Base-by-base conservation (phyloP, 1,284 basidiomycete genomes). In the Grifola frondosa region DNA sequence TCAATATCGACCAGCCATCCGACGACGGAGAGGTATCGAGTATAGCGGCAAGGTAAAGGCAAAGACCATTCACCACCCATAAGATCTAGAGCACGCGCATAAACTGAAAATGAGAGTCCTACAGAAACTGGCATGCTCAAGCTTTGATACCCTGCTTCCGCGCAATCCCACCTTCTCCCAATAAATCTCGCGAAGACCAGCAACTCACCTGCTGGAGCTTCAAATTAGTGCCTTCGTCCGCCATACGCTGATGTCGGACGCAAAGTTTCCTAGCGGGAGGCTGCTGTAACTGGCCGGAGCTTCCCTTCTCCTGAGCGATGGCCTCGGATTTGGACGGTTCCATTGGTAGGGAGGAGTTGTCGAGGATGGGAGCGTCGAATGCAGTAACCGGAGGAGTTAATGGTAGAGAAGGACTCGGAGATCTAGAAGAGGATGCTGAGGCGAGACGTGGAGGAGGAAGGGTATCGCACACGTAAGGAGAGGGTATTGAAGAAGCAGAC, bases 171-270 rank as follows among this genome's bases (percentile, higher is more conserved):
- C n/a, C n/a, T 13, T n/a, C 25, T 28, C 8, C 6, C 16, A 30
- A 36, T 16, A 31, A 28, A 36, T 20, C 7, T 25, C 29, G 20
- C 24, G 30, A 25, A 26, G 30, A 21, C 21, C 22, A 29, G 28
- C 9, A 32, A 42, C 81, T 59, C 55, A 95, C 96, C 76, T 89
- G 85, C 68, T 99, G 97, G 12, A 99, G 75, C 69, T 90, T 94
- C 48, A 91, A 72, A 62, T 91, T 97, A 21, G 88, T 93, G 17
- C 92, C 93, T 64, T 97, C 88, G 69, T 99, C 95, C 7, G 97
- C 97, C 89, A 97, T 99, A 36, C 95, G 80, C 69, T 97, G 91
- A 68, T 99, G 96, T 29, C 93, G 70, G 9, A 92, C 81, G 62
- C 93, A 96, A 11, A 96, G 75, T 65, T 91, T 93, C 37, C 86